Evolutionary conservation across 345 rosid species (phyloP), one percentile per base, ranked within the genome.

Genomic region (Lepidium aucheri): DNA sequence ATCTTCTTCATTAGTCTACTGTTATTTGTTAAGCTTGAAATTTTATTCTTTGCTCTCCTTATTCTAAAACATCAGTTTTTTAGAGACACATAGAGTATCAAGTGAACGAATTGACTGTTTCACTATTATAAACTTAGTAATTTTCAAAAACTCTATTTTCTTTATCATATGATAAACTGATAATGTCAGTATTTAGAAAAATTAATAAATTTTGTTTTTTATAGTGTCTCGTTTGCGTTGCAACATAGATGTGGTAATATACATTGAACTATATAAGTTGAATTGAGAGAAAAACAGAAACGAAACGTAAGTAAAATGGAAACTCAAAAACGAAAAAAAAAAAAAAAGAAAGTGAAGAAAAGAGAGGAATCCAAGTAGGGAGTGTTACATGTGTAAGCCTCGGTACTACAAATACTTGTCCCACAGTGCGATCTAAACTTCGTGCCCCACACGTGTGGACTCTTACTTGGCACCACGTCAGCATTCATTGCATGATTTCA

Each of bases 311-410:
- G 57, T 8, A 61, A 69, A 45, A 52, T 52, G 42, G 39, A 53
- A 53, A 62, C 26, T 44, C 22, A 28, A 28, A 28, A 5, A 26
- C 4, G 4, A 26, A 26, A 26, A 28, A 28, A 28, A 5, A 26
- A 26, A 26, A 26, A 26, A 26, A 40, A 41, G 50, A 3, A 59
- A 68, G 58, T 59, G 43, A 39, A 51, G 14, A 62, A 62, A 60
- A 42, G 47, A 65, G 65, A 63, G 50, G 76, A 65, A 72, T 65
- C 71, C 66, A 72, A 72, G 66, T 65, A 40, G 49, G 76, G 65
- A 47, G 44, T 46, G 71, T 65, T 65, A 24, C 66, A 72, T 65
- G 65, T 72, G 66, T 56, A 57, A 57, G 54, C 66, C 66, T 72
- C 53, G 71, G 61, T 50, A 72, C 15, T 40, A 13, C 70, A 33